Conservation (phyloP, 805 yeast genomes). For the Metschnikowia bowlesiae region DNA sequence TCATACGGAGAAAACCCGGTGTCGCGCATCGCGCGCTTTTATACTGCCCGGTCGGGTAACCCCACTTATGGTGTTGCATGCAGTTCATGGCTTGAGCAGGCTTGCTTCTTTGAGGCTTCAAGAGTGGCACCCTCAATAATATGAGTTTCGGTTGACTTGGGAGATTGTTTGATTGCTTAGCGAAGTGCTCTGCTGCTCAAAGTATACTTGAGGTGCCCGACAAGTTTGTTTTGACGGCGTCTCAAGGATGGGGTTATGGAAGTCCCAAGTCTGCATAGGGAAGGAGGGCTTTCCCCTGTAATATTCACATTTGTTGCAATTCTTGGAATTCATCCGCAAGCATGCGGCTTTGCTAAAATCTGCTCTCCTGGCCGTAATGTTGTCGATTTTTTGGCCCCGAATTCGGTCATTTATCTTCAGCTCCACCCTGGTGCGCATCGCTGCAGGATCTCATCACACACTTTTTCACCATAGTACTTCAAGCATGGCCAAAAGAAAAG, state of each 20-base stretch:
- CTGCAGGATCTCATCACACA: conserved; percentile 9
- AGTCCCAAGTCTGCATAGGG: too few relatives aligned
- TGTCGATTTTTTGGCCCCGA: neutral
- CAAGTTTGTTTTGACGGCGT: too few relatives aligned
- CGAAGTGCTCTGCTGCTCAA: too few relatives aligned
- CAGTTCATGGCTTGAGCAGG: neutral
- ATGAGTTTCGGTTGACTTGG: too few relatives aligned
- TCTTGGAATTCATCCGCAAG: too few relatives aligned
- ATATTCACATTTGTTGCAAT: too few relatives aligned
- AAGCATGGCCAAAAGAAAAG: conserved; percentile 21
- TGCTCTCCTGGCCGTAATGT: neutral
- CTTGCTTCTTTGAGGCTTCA: too few relatives aligned
- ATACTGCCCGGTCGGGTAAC: conserved; percentile 25
- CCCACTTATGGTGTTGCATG: neutral
- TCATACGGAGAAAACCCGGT: conserved; percentile 38
- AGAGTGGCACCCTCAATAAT: too few relatives aligned
- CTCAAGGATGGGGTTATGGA: too few relatives aligned
- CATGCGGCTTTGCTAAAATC: neutral
- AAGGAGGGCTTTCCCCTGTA: too few relatives aligned
- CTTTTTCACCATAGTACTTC: neutral
- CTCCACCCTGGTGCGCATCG: neutral
- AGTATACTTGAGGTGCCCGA: too few relatives aligned
- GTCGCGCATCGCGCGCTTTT: conserved; percentile 11
- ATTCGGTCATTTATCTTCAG: neutral
- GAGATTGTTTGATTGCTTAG: too few relatives aligned